Percentiles rank a stretch among this genome's conserved stretches.
These are phyloP conservation scores for Ascosphaera pollenicola DNA, from an alignment of 2,329 filamentous ascomycete genomes.

Conservation along the genomic window DNA sequence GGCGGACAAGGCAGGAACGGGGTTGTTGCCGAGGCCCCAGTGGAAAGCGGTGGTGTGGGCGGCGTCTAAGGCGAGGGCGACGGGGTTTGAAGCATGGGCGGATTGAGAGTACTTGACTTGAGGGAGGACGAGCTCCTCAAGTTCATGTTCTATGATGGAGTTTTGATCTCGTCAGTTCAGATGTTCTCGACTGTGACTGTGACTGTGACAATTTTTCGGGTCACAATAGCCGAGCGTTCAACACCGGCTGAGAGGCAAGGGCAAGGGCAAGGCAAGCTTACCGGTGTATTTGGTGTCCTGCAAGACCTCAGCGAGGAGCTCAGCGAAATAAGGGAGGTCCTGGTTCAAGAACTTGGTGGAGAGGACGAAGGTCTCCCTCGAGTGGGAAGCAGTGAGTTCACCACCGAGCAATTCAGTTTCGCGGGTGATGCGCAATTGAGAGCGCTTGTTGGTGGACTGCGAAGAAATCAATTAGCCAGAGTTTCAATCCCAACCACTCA, in stretches of 20 bases:
- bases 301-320: slow-evolving; percentile 82
- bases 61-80: slow-evolving; percentile 59
- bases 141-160: slow-evolving; percentile 49
- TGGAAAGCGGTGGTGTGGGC: slow-evolving; percentile 82
- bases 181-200: no score
- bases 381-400: slow-evolving; percentile 70
- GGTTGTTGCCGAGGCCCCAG: slow-evolving; percentile 62
- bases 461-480: slow-evolving; percentile 5
- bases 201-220: no score
- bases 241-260: no score
- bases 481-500: slow-evolving; percentile 3
- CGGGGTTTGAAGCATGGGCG: slow-evolving; percentile 38
- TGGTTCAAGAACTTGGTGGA: slow-evolving; percentile 88
- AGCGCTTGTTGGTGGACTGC: slow-evolving; percentile 70
- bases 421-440: slow-evolving; percentile 77
- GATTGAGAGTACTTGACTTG: slow-evolving; percentile 60
- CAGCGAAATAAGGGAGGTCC: slow-evolving; percentile 92
- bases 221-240: no score
- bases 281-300: slow-evolving; percentile 66
- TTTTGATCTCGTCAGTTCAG: no score
- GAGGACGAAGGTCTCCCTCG: slow-evolving; percentile 78
- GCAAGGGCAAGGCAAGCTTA: slow-evolving; percentile 20
- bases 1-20: slow-evolving; percentile 49
- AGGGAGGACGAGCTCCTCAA: slow-evolving; percentile 66
- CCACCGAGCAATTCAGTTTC: slow-evolving; percentile 91